Conservation (phyloP, 768 basidiomycete species). For the Nidularia sp. region DNA sequence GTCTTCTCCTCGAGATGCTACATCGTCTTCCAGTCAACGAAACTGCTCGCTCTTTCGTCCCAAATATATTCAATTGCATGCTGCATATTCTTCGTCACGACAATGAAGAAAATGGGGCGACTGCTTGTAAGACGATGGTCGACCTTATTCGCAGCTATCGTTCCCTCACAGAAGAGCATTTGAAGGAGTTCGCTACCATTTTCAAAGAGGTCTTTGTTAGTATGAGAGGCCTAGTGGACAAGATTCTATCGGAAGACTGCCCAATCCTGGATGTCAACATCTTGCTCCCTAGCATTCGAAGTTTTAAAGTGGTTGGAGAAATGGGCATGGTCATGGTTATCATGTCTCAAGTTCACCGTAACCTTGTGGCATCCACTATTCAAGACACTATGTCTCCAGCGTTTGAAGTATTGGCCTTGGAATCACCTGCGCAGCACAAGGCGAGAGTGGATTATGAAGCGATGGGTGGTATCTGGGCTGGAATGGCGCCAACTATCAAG, state of each 20-base stretch:
- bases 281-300: conserved; percentile 69
- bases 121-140: conserved; percentile 87
- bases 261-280: conserved; percentile 46
- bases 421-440: conserved; percentile 77
- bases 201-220: conserved; percentile 78
- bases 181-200: conserved; percentile 76
- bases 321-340: conserved; percentile 90
- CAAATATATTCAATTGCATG: conserved; percentile 73
- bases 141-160: conserved; percentile 83
- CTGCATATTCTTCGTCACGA: conserved; percentile 81
- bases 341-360: conserved; percentile 79
- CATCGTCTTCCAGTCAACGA: conserved; percentile 86
- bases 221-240: conserved; percentile 66
- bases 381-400: conserved; percentile 72
- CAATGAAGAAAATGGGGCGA: conserved; percentile 93
- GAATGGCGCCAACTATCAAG: conserved; percentile 72
- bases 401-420: conserved; percentile 72
- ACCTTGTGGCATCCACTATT: conserved; percentile 60
- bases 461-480: conserved; percentile 79
- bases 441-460: conserved; percentile 77
- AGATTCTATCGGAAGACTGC: conserved; percentile 71
- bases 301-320: conserved; percentile 93
- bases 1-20: conserved; percentile 82
- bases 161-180: conserved; percentile 63
- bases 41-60: conserved; percentile 62